phyloP scores from a whole-genome alignment of 106 monocot species.

The Hemerocallis citrina region DNA sequence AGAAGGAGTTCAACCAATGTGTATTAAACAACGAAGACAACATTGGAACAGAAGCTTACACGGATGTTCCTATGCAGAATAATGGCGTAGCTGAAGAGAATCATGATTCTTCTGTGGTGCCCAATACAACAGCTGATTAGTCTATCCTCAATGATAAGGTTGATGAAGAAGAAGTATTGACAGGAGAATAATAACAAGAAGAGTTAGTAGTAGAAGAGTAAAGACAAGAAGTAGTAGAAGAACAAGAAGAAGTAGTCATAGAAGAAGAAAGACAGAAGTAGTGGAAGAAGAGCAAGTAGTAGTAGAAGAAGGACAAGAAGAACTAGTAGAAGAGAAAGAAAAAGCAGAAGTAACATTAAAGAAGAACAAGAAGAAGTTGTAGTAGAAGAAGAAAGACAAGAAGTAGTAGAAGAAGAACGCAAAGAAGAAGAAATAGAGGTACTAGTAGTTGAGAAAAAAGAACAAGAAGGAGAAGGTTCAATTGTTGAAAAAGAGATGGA shows the following conservation, averaged over 20 bases:
- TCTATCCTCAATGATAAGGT: too few species aligned
- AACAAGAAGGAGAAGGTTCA: not conserved
- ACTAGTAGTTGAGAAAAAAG: not conserved
- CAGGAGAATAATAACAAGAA: not conserved
- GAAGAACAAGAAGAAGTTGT: not conserved
- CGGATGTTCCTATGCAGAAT: too few species aligned
- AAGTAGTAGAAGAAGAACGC: not conserved
- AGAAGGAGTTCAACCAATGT: too few species aligned
- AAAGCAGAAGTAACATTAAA: not conserved
- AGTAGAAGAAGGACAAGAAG: not conserved
- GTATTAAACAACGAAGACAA: too few species aligned
- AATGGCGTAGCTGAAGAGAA: too few species aligned
- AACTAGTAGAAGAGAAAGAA: not conserved
- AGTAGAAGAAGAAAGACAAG: not conserved
- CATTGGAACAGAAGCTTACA: too few species aligned
- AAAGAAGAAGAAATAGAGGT: not conserved
- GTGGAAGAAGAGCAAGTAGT: not conserved
- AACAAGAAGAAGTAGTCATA: not conserved
- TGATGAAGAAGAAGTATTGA: not conserved
- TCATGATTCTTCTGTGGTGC: too few species aligned
- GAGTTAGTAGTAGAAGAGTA: not conserved
- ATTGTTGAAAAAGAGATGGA: too few species aligned
- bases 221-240: not conserved
- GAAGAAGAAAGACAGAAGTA: not conserved
- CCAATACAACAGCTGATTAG: too few species aligned